phyloP scores from a whole-genome alignment of 2,329 filamentous ascomycete genomes.

The Fusarium praegraminearum region DNA sequence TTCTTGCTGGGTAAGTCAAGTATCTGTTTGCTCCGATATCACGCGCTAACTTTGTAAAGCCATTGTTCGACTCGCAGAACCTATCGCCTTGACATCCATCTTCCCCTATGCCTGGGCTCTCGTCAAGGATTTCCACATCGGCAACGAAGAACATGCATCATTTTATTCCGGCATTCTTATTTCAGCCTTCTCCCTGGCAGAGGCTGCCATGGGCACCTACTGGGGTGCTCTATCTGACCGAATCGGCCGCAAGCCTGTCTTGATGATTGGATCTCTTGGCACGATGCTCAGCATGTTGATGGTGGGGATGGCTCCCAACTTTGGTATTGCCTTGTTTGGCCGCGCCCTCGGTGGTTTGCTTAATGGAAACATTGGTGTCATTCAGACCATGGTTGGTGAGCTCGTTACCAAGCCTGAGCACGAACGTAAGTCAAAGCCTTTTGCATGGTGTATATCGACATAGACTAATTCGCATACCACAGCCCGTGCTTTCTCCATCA shows the following conservation, averaged over 20 bases:
- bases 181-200: conserved; percentile 84
- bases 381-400: conserved; percentile 94
- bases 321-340: conserved; percentile 84
- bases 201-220: conserved; percentile 86
- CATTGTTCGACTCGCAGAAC: conserved; percentile 92
- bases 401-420: conserved; percentile 85
- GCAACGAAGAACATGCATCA: conserved; percentile 79
- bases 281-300: conserved; percentile 86
- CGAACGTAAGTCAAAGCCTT: conserved; percentile 75
- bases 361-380: conserved; percentile 92
- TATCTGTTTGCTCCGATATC: conserved; percentile 64
- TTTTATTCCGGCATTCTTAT: conserved; percentile 91
- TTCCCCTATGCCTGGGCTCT: conserved; percentile 92
- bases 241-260: conserved; percentile 85
- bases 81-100: conserved; percentile 92
- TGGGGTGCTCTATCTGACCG: conserved; percentile 88
- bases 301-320: conserved; percentile 84
- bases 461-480: conserved; percentile 21
- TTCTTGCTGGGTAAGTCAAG: conserved; percentile 79
- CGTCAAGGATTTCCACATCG: conserved; percentile 80
- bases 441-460: not conserved
- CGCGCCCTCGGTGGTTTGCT: conserved; percentile 82
- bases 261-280: conserved; percentile 83
- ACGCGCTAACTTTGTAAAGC: conserved; percentile 62
- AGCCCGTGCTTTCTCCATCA: conserved; percentile 88